Conservation (phyloP, 179 eudicot genomes). For the Camellia oleifera region DNA sequence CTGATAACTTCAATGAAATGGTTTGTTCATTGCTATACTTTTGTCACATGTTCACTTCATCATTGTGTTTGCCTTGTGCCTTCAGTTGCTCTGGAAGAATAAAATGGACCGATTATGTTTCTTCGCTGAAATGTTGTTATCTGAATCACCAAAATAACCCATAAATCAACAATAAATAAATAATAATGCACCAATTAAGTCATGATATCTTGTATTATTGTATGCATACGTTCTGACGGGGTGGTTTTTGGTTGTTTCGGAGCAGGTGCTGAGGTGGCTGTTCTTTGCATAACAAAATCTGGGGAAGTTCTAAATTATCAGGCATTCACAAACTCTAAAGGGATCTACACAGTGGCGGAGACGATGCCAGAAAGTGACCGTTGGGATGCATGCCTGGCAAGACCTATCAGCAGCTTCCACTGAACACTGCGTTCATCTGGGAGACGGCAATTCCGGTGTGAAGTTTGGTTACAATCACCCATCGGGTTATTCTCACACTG, state of each 20-base stretch:
- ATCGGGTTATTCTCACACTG: slow-evolving; percentile 71
- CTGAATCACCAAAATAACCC: neutral
- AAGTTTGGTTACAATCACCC: slow-evolving; percentile 77
- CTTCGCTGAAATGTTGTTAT: neutral
- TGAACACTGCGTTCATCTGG: slow-evolving; percentile 62
- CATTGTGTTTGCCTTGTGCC: neutral
- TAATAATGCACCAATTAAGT: neutral
- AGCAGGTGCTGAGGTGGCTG: slow-evolving; percentile 98
- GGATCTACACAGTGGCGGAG: slow-evolving; percentile 87
- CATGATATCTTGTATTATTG: neutral
- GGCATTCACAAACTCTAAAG: slow-evolving; percentile 88
- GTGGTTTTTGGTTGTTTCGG: slow-evolving; percentile 7
- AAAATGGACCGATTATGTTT: neutral
- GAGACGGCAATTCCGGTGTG: slow-evolving; percentile 62
- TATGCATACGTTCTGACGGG: neutral
- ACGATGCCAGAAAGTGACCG: slow-evolving; percentile 96
- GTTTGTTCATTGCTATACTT: neutral
- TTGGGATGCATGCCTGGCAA: slow-evolving; percentile 92
- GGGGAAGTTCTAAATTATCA: slow-evolving; percentile 96
- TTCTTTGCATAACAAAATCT: slow-evolving; percentile 91
- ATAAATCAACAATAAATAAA: neutral
- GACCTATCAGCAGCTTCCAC: slow-evolving; percentile 98
- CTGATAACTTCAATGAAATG: no score
- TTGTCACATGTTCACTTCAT: neutral
- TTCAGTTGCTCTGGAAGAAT: neutral